phyloP scores from a whole-genome alignment of 805 yeast genomes.

The Wickerhamiella spandovensis region DNA sequence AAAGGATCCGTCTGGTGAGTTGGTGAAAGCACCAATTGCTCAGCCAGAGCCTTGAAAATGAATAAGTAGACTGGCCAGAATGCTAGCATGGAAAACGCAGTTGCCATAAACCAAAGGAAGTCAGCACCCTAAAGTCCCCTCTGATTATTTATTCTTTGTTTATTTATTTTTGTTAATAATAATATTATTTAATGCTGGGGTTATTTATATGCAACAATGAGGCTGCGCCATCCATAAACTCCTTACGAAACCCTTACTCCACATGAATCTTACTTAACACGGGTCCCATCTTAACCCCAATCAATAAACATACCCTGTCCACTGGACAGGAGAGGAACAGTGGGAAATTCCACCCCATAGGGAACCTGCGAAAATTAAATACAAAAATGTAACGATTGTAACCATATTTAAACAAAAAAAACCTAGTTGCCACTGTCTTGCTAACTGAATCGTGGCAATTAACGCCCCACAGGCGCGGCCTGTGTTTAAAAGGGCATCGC shows the following conservation, averaged over 20 bases:
- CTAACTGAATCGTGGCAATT: background rate
- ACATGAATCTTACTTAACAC: background rate
- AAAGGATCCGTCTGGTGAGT: constrained; percentile 13
- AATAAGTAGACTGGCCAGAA: background rate
- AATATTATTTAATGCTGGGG: too few species aligned
- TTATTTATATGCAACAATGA: too few species aligned
- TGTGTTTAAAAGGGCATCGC: background rate
- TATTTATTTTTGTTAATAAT: too few species aligned
- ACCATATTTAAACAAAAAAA: too few species aligned
- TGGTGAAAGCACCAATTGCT: background rate
- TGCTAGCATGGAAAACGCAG: background rate
- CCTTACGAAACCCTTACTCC: background rate
- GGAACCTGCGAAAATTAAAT: too few species aligned
- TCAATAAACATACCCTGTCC: background rate
- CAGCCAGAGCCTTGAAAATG: background rate
- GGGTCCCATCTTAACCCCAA: background rate
- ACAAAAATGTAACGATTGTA: too few species aligned
- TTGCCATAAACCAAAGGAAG: too few species aligned
- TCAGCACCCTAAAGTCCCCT: too few species aligned
- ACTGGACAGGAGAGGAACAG: background rate
- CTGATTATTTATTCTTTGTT: too few species aligned
- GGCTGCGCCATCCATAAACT: too few species aligned
- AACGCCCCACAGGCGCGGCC: background rate
- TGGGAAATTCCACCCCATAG: too few species aligned
- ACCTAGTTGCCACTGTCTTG: too few species aligned